These are phyloP conservation scores for Leptomonas seymouri DNA, from an alignment of 208 protist genomes.

Conservation along the genomic window DNA sequence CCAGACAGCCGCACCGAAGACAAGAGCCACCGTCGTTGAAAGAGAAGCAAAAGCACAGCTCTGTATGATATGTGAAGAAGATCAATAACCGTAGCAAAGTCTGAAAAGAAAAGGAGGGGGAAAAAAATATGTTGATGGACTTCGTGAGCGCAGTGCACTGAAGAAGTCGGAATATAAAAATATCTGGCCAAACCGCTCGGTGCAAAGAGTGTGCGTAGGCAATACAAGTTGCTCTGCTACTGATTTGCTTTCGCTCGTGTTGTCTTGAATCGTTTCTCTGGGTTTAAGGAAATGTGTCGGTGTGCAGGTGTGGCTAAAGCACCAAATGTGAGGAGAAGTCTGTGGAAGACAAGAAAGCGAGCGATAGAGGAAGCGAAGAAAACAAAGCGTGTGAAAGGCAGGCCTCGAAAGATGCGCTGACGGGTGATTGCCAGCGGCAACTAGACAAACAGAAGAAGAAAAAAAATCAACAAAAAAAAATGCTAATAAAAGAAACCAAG, in stretches of 20 bases:
- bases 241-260: too few species aligned
- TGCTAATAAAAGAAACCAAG: too few species aligned
- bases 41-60: neutral
- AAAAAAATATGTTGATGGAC: neutral
- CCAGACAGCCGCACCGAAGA: too few species aligned
- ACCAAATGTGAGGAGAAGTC: too few species aligned
- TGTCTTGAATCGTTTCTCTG: too few species aligned
- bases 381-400: slow-evolving; percentile 4
- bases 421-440: slow-evolving; percentile 1
- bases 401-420: neutral
- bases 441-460: slow-evolving; percentile 6
- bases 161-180: neutral
- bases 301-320: too few species aligned
- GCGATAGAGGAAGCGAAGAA: neutral
- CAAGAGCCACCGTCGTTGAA: too few species aligned
- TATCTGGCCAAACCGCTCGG: too few species aligned
- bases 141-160: neutral
- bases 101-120: neutral
- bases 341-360: too few species aligned
- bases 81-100: neutral
- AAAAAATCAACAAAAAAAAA: slow-evolving; percentile 10
- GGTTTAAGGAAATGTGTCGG: too few species aligned
- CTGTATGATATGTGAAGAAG: neutral
- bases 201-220: too few species aligned
- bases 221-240: too few species aligned